phyloP scores from a whole-genome alignment of 2,329 filamentous ascomycete species.

The Epichloe sibirici region DNA sequence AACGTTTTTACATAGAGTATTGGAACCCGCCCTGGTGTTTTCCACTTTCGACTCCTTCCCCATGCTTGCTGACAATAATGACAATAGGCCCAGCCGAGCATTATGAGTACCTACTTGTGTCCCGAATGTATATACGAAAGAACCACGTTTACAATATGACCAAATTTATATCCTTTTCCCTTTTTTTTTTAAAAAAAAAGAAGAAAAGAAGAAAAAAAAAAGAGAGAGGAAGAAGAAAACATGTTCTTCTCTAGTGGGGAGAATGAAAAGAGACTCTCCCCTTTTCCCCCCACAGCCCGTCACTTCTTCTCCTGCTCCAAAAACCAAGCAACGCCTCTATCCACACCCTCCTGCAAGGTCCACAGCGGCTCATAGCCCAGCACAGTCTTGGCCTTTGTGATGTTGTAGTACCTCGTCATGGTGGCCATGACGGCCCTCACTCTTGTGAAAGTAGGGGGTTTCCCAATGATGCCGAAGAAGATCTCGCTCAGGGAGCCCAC shows the following conservation, averaged over 20 bases:
- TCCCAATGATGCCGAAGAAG: slow-evolving; percentile 34
- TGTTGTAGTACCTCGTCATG: slow-evolving; percentile 69
- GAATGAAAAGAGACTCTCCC: neutral
- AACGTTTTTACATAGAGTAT: too few relatives aligned
- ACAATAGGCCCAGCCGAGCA: too few relatives aligned
- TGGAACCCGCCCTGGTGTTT: too few relatives aligned
- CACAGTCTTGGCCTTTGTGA: slow-evolving; percentile 58
- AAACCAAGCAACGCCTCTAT: slow-evolving; percentile 41
- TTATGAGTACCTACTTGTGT: too few relatives aligned
- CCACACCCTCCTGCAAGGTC: slow-evolving; percentile 51
- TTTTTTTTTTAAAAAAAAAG: too few relatives aligned
- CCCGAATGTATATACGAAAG: too few relatives aligned
- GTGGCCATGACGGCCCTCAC: slow-evolving; percentile 53
- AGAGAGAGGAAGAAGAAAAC: neutral
- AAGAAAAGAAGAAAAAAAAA: too few relatives aligned
- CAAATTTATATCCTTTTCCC: too few relatives aligned
- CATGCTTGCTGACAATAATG: too few relatives aligned
- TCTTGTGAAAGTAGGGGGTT: slow-evolving; percentile 45
- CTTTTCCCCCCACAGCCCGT: neutral
- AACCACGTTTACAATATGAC: too few relatives aligned
- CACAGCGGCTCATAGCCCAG: slow-evolving; percentile 60
- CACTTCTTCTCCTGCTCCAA: slow-evolving; percentile 35
- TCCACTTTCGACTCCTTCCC: too few relatives aligned
- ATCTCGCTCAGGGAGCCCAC: slow-evolving; percentile 43
- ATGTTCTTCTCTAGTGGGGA: too few relatives aligned